Percentiles rank a stretch among this genome's conserved stretches.
Conservation (phyloP, 78 protist species). For the Monosiga brevicollis region DNA sequence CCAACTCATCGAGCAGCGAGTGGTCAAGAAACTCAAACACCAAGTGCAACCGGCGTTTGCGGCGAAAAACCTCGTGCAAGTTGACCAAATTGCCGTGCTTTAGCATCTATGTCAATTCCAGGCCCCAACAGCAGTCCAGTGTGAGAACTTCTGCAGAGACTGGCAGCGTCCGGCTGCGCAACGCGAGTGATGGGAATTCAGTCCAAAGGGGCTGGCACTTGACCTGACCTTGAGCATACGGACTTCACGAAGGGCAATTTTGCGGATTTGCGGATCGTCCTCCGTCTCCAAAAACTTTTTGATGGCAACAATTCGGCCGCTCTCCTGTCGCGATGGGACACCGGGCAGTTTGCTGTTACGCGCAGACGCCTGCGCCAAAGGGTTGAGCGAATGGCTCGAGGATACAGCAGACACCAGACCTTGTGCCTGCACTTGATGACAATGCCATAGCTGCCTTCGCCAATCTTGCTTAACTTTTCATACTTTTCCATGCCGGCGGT, state of each 20-base stretch:
- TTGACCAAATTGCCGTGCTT: slow-evolving; percentile 16
- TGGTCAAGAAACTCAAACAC: slow-evolving; percentile 51
- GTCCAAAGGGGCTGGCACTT: background rate
- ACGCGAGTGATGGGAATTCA: background rate
- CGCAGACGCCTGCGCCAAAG: no score
- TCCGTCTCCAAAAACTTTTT: slow-evolving; percentile 49
- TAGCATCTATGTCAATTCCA: background rate
- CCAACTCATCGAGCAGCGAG: slow-evolving; percentile 45
- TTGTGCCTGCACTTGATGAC: slow-evolving; percentile 42
- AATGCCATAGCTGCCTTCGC: slow-evolving; percentile 48
- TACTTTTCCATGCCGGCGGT: slow-evolving; percentile 9
- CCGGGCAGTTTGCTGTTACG: no score
- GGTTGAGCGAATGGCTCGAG: no score
- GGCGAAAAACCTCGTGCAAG: slow-evolving; percentile 32
- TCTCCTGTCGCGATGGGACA: background rate
- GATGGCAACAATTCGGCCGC: slow-evolving; percentile 56
- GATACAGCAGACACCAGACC: background rate
- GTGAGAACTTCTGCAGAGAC: background rate
- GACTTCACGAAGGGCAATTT: slow-evolving; percentile 44
- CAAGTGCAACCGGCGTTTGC: slow-evolving; percentile 33
- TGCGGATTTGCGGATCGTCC: slow-evolving; percentile 37
- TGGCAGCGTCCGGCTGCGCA: background rate
- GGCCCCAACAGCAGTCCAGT: background rate
- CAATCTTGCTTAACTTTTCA: background rate
- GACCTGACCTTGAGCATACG: slow-evolving; percentile 33